A percentile compares a stretch with the other conserved stretches of the same genome.
Evolutionary conservation across 352 stramenopile species (phyloP).

Genomic region (Phytophthora quininea): DNA sequence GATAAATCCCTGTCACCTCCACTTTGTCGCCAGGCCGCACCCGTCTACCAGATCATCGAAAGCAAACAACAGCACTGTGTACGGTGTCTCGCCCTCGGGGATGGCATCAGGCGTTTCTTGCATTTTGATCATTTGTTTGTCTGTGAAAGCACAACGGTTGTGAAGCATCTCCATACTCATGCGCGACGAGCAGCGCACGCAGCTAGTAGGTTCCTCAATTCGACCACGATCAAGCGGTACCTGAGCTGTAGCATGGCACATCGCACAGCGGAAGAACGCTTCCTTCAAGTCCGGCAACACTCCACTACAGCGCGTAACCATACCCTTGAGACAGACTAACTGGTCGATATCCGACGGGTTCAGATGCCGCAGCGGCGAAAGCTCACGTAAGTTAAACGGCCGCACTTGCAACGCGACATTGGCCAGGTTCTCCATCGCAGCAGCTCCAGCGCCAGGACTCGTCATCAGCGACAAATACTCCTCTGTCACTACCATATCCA

Average conservation of each 20-base stretch:
- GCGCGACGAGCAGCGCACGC: conserved; percentile 87
- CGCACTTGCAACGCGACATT: conserved; percentile 93
- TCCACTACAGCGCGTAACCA: conserved; percentile 96
- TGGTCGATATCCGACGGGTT: conserved; percentile 98
- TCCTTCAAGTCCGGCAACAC: conserved; percentile 99
- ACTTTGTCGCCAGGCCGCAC: conserved; percentile 97
- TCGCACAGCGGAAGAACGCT: conserved; percentile 96
- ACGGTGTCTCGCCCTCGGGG: conserved; percentile 98
- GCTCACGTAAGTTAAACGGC: conserved; percentile 95
- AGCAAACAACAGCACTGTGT: conserved; percentile 96
- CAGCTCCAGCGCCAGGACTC: conserved; percentile 21
- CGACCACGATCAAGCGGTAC: conserved; percentile 95
- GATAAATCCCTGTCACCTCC: conserved; percentile 97
- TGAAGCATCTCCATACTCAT: conserved; percentile 96
- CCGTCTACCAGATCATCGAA: conserved; percentile 98
- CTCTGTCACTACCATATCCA: conserved; percentile 96
- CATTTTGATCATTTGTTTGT: conserved; percentile 99
- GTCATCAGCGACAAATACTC: conserved; percentile 79
- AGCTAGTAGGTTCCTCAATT: conserved; percentile 95
- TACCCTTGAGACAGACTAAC: conserved; percentile 96
- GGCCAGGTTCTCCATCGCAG: conserved; percentile 54
- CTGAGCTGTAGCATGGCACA: conserved; percentile 91
- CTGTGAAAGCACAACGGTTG: conserved; percentile 97
- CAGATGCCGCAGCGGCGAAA: conserved; percentile 95
- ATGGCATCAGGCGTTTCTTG: conserved; percentile 98